Evolutionary conservation across 2,329 filamentous ascomycete species (phyloP).

Genomic region (Aspergillus brasiliensis): DNA sequence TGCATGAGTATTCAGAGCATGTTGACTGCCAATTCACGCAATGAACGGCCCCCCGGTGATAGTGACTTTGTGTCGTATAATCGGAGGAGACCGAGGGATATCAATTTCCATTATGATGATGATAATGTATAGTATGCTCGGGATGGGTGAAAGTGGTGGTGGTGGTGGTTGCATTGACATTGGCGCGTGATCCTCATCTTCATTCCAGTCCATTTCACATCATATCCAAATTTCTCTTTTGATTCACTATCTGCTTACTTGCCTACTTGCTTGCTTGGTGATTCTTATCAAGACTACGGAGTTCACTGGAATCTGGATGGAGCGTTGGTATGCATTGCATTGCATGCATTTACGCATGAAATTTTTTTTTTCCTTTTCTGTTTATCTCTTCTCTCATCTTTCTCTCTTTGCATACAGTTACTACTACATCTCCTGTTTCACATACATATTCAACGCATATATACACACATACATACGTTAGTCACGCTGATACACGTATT

Average conservation of each 20-base stretch:
- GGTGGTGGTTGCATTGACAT: background rate
- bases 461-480: too few relatives aligned
- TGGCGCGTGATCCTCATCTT: too few relatives aligned
- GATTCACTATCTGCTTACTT: background rate
- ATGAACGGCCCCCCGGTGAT: conserved; percentile 87
- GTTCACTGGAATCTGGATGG: background rate
- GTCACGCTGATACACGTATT: too few relatives aligned
- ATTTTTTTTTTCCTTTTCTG: background rate
- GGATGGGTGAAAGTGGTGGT: background rate
- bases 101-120: conserved; percentile 93
- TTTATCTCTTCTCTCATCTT: background rate
- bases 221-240: too few relatives aligned
- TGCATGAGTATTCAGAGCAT: conserved; percentile 98
- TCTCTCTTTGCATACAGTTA: background rate
- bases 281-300: background rate
- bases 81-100: conserved; percentile 77
- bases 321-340: background rate
- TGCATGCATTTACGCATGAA: background rate
- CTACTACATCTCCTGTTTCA: background rate
- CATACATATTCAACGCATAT: background rate
- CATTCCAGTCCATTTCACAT: too few relatives aligned
- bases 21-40: conserved; percentile 91
- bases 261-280: background rate
- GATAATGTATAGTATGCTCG: conserved; percentile 62
- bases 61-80: conserved; percentile 85